phyloP scores from a whole-genome alignment of 495 filamentous ascomycete species.

The Penicillium bialowiezense region DNA sequence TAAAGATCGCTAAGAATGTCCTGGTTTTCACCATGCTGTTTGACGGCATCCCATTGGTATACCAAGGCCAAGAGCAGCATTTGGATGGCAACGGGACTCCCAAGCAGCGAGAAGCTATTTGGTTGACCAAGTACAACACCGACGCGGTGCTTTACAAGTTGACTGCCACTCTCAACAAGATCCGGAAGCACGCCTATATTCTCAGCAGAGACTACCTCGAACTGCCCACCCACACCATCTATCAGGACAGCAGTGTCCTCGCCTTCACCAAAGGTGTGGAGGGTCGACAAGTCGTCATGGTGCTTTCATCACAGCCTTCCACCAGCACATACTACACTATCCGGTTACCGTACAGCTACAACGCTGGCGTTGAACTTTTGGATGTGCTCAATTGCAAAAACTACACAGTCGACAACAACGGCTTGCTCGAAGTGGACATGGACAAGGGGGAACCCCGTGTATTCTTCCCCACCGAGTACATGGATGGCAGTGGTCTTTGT shows the following conservation, averaged over 20 bases:
- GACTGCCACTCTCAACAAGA: slow-evolving; percentile 55
- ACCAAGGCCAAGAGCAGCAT: slow-evolving; percentile 73
- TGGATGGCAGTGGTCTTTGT: slow-evolving; percentile 38
- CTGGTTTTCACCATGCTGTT: slow-evolving; percentile 69
- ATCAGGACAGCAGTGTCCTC: slow-evolving; percentile 53
- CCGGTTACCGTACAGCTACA: slow-evolving; percentile 40
- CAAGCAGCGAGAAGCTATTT: slow-evolving; percentile 70
- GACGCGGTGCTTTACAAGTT: slow-evolving; percentile 56
- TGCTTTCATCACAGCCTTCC: slow-evolving; percentile 56
- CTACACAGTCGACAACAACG: slow-evolving; percentile 41
- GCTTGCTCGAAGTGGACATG: slow-evolving; percentile 45
- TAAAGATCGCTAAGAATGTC: slow-evolving; percentile 52
- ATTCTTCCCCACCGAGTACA: slow-evolving; percentile 29
- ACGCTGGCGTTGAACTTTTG: slow-evolving; percentile 29
- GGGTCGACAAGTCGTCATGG: slow-evolving; percentile 53
- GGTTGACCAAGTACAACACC: slow-evolving; percentile 64
- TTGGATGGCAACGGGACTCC: slow-evolving; percentile 58
- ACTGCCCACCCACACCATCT: slow-evolving; percentile 50
- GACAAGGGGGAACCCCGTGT: slow-evolving; percentile 50
- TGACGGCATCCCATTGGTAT: slow-evolving; percentile 64
- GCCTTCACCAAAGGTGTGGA: slow-evolving; percentile 61
- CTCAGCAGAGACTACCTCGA: slow-evolving; percentile 47
- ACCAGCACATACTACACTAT: slow-evolving; percentile 41
- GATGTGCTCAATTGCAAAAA: slow-evolving; percentile 51
- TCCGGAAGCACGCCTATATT: slow-evolving; percentile 54